These are phyloP conservation scores for Cynara cardunculus DNA, from an alignment of 129 eudicot genomes.

Conservation along the genomic window DNA sequence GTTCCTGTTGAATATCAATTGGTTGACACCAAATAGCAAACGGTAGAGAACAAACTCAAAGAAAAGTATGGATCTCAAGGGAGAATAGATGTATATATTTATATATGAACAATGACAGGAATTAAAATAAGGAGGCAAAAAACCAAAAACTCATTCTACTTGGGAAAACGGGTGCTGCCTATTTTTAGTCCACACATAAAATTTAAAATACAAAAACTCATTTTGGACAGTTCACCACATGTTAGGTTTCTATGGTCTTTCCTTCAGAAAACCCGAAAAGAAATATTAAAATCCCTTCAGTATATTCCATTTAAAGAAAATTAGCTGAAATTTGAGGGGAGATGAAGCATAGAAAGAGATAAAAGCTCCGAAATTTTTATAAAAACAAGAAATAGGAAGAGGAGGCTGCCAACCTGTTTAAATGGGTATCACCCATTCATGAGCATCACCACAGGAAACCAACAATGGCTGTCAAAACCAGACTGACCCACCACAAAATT, in stretches of 20 bases:
- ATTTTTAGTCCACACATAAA: constrained; percentile 36
- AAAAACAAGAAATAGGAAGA: constrained; percentile 12
- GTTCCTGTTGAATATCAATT: constrained; percentile 19
- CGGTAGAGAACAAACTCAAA: constrained; percentile 22
- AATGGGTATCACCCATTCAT: constrained; percentile 31
- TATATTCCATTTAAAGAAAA: constrained; percentile 17
- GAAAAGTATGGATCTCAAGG: constrained; percentile 19
- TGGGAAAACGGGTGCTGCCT: constrained; percentile 31
- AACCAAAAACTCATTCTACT: constrained; percentile 7
- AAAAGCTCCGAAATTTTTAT: constrained; percentile 11
- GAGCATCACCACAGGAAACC: constrained; percentile 29
- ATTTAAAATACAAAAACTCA: constrained; percentile 13
- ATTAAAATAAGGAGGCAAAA: background rate
- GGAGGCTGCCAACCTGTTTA: constrained; percentile 25
- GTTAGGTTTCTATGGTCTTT: constrained; percentile 26
- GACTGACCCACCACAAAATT: constrained; percentile 34
- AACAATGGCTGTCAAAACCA: constrained; percentile 31
- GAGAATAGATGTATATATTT: constrained; percentile 7
- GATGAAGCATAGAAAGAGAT: constrained; percentile 3
- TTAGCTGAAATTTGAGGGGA: background rate
- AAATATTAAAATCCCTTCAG: constrained; percentile 1
- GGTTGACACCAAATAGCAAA: constrained; percentile 22
- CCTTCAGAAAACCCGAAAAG: background rate
- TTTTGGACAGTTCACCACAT: constrained; percentile 36
- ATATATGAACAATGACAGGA: constrained; percentile 1